phyloP scores from a whole-genome alignment of 1,284 basidiomycete genomes.

The Ganoderma boninense region DNA sequence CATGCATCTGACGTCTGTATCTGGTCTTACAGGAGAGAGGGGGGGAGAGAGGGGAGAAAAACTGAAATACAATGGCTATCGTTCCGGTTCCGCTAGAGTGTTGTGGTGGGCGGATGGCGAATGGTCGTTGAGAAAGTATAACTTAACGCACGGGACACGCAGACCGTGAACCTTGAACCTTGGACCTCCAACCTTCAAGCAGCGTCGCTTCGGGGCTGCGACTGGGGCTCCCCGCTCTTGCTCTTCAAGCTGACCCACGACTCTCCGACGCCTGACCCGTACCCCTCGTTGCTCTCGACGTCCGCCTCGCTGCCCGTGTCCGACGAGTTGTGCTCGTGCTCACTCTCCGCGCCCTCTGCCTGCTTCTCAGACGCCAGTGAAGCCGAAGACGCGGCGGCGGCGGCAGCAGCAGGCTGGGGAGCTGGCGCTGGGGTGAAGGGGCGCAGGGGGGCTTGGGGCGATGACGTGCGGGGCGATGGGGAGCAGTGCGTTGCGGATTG shows the following conservation, averaged over 20 bases:
- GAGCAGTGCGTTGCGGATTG: constrained; percentile 65
- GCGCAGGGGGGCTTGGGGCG: constrained; percentile 15
- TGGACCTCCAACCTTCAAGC: background rate
- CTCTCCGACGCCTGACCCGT: constrained; percentile 52
- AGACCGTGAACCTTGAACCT: background rate
- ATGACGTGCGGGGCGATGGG: constrained; percentile 54
- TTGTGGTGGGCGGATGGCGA: background rate
- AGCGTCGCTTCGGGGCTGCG: background rate
- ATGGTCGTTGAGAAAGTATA: background rate
- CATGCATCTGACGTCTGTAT: background rate
- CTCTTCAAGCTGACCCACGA: constrained; percentile 72
- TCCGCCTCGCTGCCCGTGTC: constrained; percentile 69
- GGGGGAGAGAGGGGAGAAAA: background rate
- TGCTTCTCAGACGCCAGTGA: constrained; percentile 19
- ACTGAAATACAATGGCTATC: background rate
- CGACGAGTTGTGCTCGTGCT: constrained; percentile 39
- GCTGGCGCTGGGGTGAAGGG: constrained; percentile 20
- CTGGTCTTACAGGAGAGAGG: constrained; percentile 1
- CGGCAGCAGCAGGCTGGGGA: constrained; percentile 11
- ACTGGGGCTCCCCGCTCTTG: background rate
- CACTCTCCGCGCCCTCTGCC: constrained; percentile 39
- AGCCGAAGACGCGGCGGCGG: constrained; percentile 9
- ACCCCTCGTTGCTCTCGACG: constrained; percentile 67
- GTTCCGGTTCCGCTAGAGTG: background rate
- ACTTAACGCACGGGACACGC: background rate